These are phyloP conservation scores for Chlorella ohadii DNA, from an alignment of 139 green algal species.

Conservation along the genomic window DNA sequence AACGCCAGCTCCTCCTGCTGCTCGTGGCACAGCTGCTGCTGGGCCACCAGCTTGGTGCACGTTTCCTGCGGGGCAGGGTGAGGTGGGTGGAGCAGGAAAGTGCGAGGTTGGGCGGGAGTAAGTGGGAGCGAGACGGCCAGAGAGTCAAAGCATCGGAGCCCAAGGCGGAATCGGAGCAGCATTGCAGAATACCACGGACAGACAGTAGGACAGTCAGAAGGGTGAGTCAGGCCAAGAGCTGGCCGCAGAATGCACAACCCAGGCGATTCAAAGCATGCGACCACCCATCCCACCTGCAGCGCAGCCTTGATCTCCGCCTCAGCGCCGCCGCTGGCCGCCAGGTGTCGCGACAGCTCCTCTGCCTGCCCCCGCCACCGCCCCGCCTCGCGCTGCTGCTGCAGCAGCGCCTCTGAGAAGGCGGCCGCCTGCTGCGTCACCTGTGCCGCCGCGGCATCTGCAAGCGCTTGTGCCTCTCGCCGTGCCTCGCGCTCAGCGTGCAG, in stretches of 20 bases:
- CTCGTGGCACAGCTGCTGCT: slow-evolving; percentile 38
- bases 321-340: neutral
- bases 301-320: neutral
- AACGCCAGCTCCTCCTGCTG: slow-evolving; percentile 35
- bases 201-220: no score
- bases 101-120: no score
- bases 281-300: slow-evolving; percentile 14
- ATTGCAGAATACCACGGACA: no score
- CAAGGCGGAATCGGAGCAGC: no score
- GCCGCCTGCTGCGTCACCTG: slow-evolving; percentile 21
- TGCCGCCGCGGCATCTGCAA: neutral
- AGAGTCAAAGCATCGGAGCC: no score
- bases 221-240: no score
- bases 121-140: no score
- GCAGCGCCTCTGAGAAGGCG: slow-evolving; percentile 23
- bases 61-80: slow-evolving; percentile 1
- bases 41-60: slow-evolving; percentile 27
- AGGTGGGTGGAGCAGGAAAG: neutral
- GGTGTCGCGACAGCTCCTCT: neutral
- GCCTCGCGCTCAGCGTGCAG: neutral
- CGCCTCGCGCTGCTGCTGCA: slow-evolving; percentile 27
- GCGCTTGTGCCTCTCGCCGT: neutral
- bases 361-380: neutral
- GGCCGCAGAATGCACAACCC: no score
- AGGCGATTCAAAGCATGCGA: no score